A percentile compares a stretch with the other conserved stretches of the same genome.
Conservation (phyloP, 176 grass and related monocot genomes). For the Musa schizocarpa region DNA sequence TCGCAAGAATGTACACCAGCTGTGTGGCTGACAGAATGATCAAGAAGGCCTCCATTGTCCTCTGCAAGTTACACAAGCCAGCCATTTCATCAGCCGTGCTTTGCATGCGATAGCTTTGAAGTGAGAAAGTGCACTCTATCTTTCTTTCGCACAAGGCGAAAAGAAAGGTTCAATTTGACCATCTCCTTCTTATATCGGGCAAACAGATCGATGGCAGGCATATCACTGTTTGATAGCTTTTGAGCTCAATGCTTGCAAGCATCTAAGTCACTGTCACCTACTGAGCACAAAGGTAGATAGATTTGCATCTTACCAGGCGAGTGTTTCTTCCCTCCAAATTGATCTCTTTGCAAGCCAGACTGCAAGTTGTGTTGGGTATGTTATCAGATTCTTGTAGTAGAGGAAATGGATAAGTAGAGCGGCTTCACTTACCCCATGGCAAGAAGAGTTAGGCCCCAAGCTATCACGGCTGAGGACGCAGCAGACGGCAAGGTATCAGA, state of each 20-base stretch:
- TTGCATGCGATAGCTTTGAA: too few species aligned
- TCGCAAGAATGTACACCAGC: conserved; percentile 57
- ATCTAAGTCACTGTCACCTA: too few species aligned
- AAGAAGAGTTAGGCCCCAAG: conserved; percentile 89
- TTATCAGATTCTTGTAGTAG: not conserved
- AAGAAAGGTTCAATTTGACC: too few species aligned
- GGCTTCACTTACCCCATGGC: conserved; percentile 59
- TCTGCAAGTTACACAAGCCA: conserved; percentile 24
- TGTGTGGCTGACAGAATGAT: conserved; percentile 73
- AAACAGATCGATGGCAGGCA: too few species aligned
- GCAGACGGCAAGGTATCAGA: conserved; percentile 58
- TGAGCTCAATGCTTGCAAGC: too few species aligned
- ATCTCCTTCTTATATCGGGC: too few species aligned
- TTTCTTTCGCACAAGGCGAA: too few species aligned
- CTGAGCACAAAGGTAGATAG: too few species aligned
- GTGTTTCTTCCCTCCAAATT: conserved; percentile 69
- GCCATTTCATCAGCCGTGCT: not conserved
- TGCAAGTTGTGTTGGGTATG: conserved; percentile 21
- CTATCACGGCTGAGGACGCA: conserved; percentile 48
- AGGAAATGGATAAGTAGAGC: not conserved
- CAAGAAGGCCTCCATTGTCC: conserved; percentile 76
- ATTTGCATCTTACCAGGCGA: conserved; percentile 38
- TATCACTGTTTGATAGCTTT: too few species aligned
- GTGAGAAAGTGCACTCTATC: too few species aligned
- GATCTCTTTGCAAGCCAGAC: conserved; percentile 86